Evolutionary conservation across 768 basidiomycete genomes (phyloP), one percentile per base, ranked within the genome.

Genomic region (Termitomyces sp.): DNA sequence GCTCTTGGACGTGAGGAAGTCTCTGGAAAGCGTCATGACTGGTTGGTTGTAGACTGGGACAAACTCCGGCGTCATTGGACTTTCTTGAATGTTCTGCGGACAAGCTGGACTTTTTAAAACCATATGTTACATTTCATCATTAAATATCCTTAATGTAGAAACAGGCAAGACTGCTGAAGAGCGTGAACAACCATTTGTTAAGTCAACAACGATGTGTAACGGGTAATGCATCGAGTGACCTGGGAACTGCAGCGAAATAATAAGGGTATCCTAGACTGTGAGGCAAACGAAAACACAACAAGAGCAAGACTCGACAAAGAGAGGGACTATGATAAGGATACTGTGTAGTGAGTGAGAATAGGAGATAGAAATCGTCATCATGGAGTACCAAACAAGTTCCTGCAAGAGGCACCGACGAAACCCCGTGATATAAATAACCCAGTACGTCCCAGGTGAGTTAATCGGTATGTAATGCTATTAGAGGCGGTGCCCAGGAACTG

Each of bases 401-500:
- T 60, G 61, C 60, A 57, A 57, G 56, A 58, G 57, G 63, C 57
- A 61, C 48, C 56, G 52, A 62, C 49, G 9, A 65, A 56, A 60
- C 64, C 59, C 60, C 59, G 51, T 40, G 52, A 47, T 59, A 48
- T 54, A 65, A 60, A 57, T 62, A 55, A 38, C 60, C 50, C 32
- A 36, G 32, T 29, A 50, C 45, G 51, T 60, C 52, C 48, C 20
- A 45, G 46, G 54, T 57, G n/a, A 29, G 42, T 36, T 61, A 25
- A 36, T 67, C 70, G 97, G 97, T 68, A 53, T 4, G 38, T 25
- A 17, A 40, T 29, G 15, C 25, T 46, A 42, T 69, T 70, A 98
- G 68, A 98, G 83, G 63, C 94, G 81, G 74, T 98, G 90, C 0
- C 96, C 96, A 8, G 96, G 96, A 42, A 99, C 94, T 46, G 92